Conservation (phyloP, 257 asterid genomes). For the Agastache rugosa region DNA sequence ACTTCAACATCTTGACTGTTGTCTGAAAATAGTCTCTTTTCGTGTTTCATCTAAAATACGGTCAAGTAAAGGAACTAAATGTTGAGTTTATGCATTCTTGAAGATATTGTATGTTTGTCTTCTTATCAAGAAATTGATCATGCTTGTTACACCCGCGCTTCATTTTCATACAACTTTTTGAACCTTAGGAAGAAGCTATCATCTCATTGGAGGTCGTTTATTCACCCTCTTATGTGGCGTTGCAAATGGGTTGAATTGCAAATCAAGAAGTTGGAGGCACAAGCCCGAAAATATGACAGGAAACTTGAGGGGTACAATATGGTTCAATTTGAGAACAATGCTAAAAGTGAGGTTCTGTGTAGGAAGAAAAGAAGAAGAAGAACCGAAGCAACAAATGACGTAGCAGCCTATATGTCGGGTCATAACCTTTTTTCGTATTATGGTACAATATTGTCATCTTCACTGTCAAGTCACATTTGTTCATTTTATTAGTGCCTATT, state of each 20-base stretch:
- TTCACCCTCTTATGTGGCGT: conserved; percentile 80
- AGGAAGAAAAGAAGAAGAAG: conserved; percentile 67
- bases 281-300: conserved; percentile 50
- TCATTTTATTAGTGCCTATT: conserved; percentile 19
- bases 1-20: not conserved
- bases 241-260: conserved; percentile 88
- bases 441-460: conserved; percentile 42
- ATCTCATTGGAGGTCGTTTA: conserved; percentile 71
- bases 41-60: not conserved
- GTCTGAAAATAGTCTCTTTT: not conserved
- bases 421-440: conserved; percentile 65
- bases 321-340: conserved; percentile 25
- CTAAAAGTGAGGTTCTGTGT: conserved; percentile 34
- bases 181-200: conserved; percentile 65
- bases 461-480: not conserved
- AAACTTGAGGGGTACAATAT: conserved; percentile 49
- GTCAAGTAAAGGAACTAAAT: not conserved
- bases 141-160: conserved; percentile 9
- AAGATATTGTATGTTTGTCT: not conserved
- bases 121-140: not conserved
- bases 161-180: conserved; percentile 2
- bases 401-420: conserved; percentile 52
- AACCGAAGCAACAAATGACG: conserved; percentile 47
- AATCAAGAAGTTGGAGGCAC: conserved; percentile 52
- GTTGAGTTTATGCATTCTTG: conserved; percentile 11